Base-by-base conservation (phyloP, 208 protist species). In the Wallacemonas sp. region DNA sequence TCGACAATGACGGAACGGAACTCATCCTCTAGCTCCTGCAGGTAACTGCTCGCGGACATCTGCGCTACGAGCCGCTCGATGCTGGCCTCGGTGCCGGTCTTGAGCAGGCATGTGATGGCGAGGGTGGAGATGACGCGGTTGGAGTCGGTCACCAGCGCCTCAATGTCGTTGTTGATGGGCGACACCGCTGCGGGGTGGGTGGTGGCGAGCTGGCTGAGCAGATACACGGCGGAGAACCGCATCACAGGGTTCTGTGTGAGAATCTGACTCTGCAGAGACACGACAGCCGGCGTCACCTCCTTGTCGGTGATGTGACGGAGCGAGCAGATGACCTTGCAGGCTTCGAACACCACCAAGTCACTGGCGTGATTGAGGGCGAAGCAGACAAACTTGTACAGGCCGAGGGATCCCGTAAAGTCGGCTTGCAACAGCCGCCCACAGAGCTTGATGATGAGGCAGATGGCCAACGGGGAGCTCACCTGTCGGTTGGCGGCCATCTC, bases 281-380 rank as follows among this genome's bases (percentile, higher is more conserved):
- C 83, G 34, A 99, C 92, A 45, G 94, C 95, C 1, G 97, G 92
- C 1, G 84, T 85, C 4, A 99, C 70, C 66, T 98, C 93, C 66
- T 92, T 87, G 12, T 81, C 68, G 19, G 87, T 87, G 22, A 98
- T 69, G 61, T 92, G 91, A 12, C 76, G 78, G 30, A 99, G 74
- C 9, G 77, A 88, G 79, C 96, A 98, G 33, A 99, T 96, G 0
- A 94, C 90, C 70, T 96, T 92, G 13, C 97, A 88, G 13, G 98
- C 97, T 85, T 99, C 98, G 68, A 98, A 98, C n/a, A 97, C 88
- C 44, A 99, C 97, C 76, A 98, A 88, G 60, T 99, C 97, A 67
- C 78, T 98, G 68, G 81, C 89, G 68, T 97, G 76, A 48, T 97
- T 85, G 63, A 98, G 71, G 73, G 90, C 95, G 17, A 55, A 72